Evolutionary conservation across 2,329 filamentous ascomycete genomes (phyloP).

Genomic region (Aschersonia sp.): DNA sequence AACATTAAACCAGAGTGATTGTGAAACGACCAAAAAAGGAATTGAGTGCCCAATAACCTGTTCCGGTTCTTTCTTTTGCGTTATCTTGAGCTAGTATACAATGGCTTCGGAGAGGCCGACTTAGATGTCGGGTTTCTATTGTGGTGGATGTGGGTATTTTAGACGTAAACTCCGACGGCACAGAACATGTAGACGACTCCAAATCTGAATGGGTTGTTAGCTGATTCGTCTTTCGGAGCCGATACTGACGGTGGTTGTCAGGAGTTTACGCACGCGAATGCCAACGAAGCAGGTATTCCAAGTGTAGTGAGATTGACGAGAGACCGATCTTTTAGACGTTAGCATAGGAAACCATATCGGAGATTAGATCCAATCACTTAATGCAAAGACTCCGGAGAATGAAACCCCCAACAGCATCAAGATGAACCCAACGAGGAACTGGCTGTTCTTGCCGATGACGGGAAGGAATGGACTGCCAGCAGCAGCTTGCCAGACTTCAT

Average conservation of each 20-base stretch:
- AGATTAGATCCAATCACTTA: slow-evolving; percentile 52
- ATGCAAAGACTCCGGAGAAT: slow-evolving; percentile 65
- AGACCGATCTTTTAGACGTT: slow-evolving; percentile 54
- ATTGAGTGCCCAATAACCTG: neutral
- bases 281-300: slow-evolving; percentile 74
- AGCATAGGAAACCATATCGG: neutral
- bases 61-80: slow-evolving; percentile 3
- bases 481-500: slow-evolving; percentile 88
- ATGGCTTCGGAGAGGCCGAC: slow-evolving; percentile 7
- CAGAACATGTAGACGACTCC: slow-evolving; percentile 98
- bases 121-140: neutral
- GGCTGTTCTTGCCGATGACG: slow-evolving; percentile 62
- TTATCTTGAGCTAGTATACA: slow-evolving; percentile 23
- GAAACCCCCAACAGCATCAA: slow-evolving; percentile 60
- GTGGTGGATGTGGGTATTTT: slow-evolving; percentile 30
- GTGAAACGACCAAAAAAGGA: too few relatives aligned
- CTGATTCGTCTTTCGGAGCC: too few relatives aligned
- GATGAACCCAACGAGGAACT: slow-evolving; percentile 68
- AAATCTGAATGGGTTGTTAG: slow-evolving; percentile 40
- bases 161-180: slow-evolving; percentile 96
- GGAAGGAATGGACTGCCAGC: slow-evolving; percentile 75
- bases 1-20: neutral
- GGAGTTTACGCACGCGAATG: slow-evolving; percentile 60
- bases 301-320: slow-evolving; percentile 61
- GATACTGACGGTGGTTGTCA: too few relatives aligned